Conservation (phyloP, 2,329 filamentous ascomycete genomes). For the Microdochium bolleyi region DNA sequence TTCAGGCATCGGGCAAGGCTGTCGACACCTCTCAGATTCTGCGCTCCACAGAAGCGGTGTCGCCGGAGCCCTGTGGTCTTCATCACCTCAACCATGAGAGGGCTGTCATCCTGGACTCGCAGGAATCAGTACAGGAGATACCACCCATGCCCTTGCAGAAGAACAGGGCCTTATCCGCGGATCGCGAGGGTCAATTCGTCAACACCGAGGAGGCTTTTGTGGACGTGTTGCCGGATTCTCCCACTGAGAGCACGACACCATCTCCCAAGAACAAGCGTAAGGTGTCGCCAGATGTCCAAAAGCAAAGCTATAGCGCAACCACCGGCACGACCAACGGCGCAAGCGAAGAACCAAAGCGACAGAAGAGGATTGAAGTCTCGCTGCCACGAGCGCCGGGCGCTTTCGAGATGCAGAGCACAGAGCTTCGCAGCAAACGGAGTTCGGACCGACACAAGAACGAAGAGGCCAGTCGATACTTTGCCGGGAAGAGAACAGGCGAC, state of each 20-base stretch:
- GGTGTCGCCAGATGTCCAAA: too few relatives aligned
- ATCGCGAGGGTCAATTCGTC: not conserved
- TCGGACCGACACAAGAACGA: constrained; percentile 1
- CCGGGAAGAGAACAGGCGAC: constrained; percentile 7
- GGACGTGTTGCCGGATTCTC: not conserved
- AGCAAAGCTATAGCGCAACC: too few relatives aligned
- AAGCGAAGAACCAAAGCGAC: not conserved
- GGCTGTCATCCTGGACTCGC: not conserved
- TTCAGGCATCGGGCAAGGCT: not conserved
- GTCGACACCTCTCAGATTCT: not conserved
- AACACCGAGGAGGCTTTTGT: not conserved
- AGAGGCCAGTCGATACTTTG: constrained; percentile 6
- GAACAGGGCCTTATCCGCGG: not conserved
- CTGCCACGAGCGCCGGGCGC: not conserved
- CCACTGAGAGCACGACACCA: not conserved
- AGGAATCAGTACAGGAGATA: not conserved
- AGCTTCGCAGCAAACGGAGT: not conserved
- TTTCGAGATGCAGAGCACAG: not conserved
- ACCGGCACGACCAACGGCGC: not conserved
- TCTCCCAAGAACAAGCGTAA: not conserved
- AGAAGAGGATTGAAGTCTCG: not conserved
- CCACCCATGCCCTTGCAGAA: not conserved
- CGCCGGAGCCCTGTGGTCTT: not conserved
- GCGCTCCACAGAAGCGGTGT: not conserved
- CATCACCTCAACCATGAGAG: not conserved